Evolutionary conservation across 2,329 filamentous ascomycete genomes (phyloP).

Genomic region (Xylaria sp.): DNA sequence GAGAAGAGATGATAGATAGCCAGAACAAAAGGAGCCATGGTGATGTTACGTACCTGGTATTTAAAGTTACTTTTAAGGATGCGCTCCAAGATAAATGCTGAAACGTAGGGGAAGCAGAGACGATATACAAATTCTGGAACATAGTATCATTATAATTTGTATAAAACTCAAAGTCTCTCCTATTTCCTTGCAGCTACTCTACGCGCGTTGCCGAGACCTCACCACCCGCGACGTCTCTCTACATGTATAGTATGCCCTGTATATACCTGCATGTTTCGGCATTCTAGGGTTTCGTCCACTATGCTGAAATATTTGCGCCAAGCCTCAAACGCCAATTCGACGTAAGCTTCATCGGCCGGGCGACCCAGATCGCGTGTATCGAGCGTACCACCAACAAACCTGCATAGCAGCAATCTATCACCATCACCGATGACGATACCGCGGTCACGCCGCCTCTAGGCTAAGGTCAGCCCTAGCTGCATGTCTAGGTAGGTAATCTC

Average conservation of each 20-base stretch:
- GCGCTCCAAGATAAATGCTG: too few relatives aligned
- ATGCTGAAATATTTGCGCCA: not conserved
- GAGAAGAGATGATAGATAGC: too few relatives aligned
- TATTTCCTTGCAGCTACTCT: too few relatives aligned
- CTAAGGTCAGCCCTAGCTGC: slow-evolving; percentile 10
- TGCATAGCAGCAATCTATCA: not conserved
- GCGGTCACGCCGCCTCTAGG: not conserved
- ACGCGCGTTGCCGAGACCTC: not conserved
- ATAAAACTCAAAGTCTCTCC: too few relatives aligned
- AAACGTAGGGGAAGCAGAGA: too few relatives aligned
- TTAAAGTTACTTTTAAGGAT: too few relatives aligned
- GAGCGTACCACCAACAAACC: not conserved
- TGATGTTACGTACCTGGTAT: too few relatives aligned
- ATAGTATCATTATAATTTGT: too few relatives aligned
- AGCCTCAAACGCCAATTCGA: slow-evolving; percentile 6
- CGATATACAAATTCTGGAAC: too few relatives aligned
- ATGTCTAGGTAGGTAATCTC: slow-evolving; percentile 1
- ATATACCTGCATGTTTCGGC: slow-evolving; percentile 7
- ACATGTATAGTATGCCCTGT: not conserved
- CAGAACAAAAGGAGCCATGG: too few relatives aligned
- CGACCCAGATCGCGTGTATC: not conserved
- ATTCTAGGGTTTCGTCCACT: not conserved
- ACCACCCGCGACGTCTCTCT: not conserved
- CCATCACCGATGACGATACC: slow-evolving; percentile 18
- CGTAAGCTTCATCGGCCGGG: not conserved